phyloP scores from a whole-genome alignment of 495 filamentous ascomycete species.

The Aspergillus sclerotiicarbonarius region DNA sequence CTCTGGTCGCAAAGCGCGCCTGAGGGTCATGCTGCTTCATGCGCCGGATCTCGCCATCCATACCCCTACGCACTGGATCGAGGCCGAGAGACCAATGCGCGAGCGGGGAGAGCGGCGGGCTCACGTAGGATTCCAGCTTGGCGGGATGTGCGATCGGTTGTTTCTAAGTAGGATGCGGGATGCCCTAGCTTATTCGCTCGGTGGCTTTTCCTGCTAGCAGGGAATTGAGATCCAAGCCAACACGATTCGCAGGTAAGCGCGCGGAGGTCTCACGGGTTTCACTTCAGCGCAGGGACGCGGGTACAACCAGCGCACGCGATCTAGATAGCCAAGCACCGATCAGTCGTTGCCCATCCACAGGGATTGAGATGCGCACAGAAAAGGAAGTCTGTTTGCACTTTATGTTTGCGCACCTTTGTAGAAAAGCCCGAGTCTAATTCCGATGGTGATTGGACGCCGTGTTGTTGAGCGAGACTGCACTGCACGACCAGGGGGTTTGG shows the following conservation, averaged over 20 bases:
- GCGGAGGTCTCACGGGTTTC: constrained; percentile 18
- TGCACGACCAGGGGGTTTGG: too few species aligned
- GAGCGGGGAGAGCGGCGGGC: constrained; percentile 57
- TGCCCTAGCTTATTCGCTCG: constrained; percentile 9
- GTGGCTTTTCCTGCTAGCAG: constrained; percentile 8
- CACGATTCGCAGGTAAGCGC: constrained; percentile 16
- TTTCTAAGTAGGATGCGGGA: neutral
- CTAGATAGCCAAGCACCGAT: constrained; percentile 13
- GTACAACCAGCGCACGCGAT: constrained; percentile 14
- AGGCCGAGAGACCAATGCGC: constrained; percentile 50
- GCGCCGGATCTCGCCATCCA: constrained; percentile 70
- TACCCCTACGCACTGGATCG: constrained; percentile 46
- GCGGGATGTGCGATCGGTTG: constrained; percentile 16
- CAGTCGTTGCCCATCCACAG: constrained; percentile 4
- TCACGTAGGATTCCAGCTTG: constrained; percentile 62
- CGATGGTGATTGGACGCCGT: too few species aligned
- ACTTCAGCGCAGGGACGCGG: constrained; percentile 13
- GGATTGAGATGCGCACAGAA: neutral
- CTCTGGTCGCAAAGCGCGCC: constrained; percentile 34
- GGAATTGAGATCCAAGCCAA: constrained; percentile 11
- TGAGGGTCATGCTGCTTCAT: constrained; percentile 64
- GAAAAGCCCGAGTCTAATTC: neutral
- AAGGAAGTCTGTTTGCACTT: neutral
- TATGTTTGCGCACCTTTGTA: neutral
- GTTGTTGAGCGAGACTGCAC: too few species aligned